Evolutionary conservation across 306 rosid species (phyloP).

Genomic region (Gleditsia sinensis): DNA sequence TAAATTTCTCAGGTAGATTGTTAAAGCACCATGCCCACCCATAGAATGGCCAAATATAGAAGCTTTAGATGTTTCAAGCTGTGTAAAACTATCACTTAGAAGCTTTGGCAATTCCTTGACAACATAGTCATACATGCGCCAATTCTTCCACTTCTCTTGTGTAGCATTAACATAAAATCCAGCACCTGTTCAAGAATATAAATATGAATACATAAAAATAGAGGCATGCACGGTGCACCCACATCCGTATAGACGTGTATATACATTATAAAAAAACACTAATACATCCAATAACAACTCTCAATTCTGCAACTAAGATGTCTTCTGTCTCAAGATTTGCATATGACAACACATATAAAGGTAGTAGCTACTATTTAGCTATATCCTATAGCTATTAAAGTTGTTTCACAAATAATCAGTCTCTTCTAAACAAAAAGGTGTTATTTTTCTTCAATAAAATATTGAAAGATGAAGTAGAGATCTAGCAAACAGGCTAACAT

Average conservation of each 20-base stretch:
- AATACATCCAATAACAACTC: not conserved
- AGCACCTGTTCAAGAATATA: conserved; percentile 65
- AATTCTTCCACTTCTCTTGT: conserved; percentile 96
- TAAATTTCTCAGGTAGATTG: conserved; percentile 79
- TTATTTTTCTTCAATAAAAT: not conserved
- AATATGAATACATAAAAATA: too few relatives aligned
- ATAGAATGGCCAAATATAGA: conserved; percentile 94
- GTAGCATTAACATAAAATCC: conserved; percentile 96
- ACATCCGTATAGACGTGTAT: not conserved
- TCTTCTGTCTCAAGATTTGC: too few relatives aligned
- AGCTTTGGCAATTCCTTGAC: conserved; percentile 87
- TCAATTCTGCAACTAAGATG: not conserved
- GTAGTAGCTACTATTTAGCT: not conserved
- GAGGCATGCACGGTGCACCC: too few relatives aligned
- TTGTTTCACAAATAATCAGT: not conserved
- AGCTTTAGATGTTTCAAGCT: conserved; percentile 80
- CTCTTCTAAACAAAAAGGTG: not conserved
- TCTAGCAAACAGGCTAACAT: not conserved
- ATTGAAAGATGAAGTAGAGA: not conserved
- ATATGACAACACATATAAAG: conserved; percentile 28
- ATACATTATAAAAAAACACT: too few relatives aligned
- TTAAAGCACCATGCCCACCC: conserved; percentile 97
- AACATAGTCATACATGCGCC: conserved; percentile 96
- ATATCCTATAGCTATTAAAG: conserved; percentile 10
- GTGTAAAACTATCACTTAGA: conserved; percentile 69